Conservation (phyloP, 2,329 filamentous ascomycete species). For the Microdochium paspali region DNA sequence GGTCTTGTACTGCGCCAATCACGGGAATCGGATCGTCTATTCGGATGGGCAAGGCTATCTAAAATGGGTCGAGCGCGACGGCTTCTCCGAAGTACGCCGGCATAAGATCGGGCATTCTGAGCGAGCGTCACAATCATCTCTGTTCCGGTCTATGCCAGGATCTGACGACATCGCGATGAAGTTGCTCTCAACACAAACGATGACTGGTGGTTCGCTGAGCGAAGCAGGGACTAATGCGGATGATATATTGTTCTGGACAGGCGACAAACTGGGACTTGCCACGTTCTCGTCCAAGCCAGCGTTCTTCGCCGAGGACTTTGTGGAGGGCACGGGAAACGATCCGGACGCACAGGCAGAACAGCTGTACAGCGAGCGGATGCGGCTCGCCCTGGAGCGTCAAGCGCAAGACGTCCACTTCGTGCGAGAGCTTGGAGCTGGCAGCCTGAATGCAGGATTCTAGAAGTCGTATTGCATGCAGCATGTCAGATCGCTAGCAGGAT, state of each 20-base stretch:
- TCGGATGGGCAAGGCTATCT: conserved; percentile 77
- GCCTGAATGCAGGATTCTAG: conserved; percentile 6
- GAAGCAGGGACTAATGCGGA: conserved; percentile 37
- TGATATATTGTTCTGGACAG: conserved; percentile 79
- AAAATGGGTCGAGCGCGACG: conserved; percentile 88
- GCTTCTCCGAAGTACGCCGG: conserved; percentile 48
- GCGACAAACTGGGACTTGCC: conserved; percentile 70
- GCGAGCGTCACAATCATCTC: conserved; percentile 28
- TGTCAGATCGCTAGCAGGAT: background rate
- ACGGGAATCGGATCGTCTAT: conserved; percentile 74
- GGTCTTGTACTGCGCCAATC: conserved; percentile 69
- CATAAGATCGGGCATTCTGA: conserved; percentile 48
- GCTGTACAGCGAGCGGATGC: conserved; percentile 62
- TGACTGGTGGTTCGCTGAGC: conserved; percentile 11
- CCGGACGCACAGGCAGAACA: conserved; percentile 46
- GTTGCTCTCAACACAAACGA: conserved; percentile 52
- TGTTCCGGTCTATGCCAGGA: conserved; percentile 41
- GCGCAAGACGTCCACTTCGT: conserved; percentile 73
- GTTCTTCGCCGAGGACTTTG: conserved; percentile 39
- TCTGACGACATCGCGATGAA: conserved; percentile 72
- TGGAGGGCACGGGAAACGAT: conserved; percentile 35
- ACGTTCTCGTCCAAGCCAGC: conserved; percentile 46
- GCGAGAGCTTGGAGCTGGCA: conserved; percentile 50
- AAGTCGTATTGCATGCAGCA: conserved; percentile 1
- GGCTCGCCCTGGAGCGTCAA: conserved; percentile 64